These are phyloP conservation scores for Phalaenopsis equestris DNA, from an alignment of 106 monocot species.

Conservation along the genomic window DNA sequence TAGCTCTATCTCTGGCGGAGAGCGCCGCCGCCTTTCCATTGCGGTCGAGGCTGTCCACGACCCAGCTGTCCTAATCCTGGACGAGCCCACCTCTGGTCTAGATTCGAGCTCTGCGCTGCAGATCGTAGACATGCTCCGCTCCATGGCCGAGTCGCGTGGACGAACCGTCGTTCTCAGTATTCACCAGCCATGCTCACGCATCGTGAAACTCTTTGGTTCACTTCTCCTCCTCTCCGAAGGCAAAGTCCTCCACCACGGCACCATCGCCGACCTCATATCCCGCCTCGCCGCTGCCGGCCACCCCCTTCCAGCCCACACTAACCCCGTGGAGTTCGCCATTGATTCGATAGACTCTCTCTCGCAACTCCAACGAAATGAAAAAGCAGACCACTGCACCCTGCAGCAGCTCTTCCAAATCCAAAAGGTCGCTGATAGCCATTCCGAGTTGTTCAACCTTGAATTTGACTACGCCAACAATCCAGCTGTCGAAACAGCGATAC, in stretches of 20 bases:
- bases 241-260: constrained; percentile 58
- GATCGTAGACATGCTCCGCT: constrained; percentile 50
- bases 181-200: constrained; percentile 79
- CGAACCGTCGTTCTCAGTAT: constrained; percentile 78
- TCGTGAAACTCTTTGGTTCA: constrained; percentile 59
- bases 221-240: constrained; percentile 68
- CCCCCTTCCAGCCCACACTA: constrained; percentile 41
- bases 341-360: constrained; percentile 50
- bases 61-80: constrained; percentile 69
- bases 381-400: constrained; percentile 33
- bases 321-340: constrained; percentile 76
- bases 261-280: constrained; percentile 37
- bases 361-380: constrained; percentile 5
- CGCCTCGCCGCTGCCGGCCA: constrained; percentile 35
- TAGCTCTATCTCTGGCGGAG: constrained; percentile 74
- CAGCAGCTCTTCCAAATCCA: constrained; percentile 53
- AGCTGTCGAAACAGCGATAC: constrained; percentile 52
- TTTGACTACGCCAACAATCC: constrained; percentile 43
- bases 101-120: constrained; percentile 73
- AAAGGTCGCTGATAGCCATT: neutral
- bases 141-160: constrained; percentile 65
- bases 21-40: constrained; percentile 70
- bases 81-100: constrained; percentile 94
- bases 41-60: constrained; percentile 72
- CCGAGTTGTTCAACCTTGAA: neutral